Base-by-base conservation (phyloP, 1,284 basidiomycete genomes). In the Cerrena zonata region DNA sequence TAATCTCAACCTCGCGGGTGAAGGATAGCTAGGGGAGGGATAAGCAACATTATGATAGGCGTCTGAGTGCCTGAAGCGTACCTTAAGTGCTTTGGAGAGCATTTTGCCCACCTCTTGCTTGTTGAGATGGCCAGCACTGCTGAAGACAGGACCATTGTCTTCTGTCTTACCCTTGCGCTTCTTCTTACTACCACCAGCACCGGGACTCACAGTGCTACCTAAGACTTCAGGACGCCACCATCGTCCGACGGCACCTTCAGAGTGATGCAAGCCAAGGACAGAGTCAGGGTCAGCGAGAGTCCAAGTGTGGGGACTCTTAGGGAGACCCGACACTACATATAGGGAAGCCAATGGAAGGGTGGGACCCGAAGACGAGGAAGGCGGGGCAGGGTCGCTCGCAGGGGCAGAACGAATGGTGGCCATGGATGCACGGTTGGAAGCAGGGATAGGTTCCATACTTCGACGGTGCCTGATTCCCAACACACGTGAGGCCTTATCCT, bases 191-290 rank as follows among this genome's bases (percentile, higher is more conserved):
- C 73, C 74, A 57, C 77, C 80, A n/a, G 82, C 86, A 41, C 91
- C 91, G 5, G 88, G 88, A 58, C 86, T 89, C 56, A 94, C 84
- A 43, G 89, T 92, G 64, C 84, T 91, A 2, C 90, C 92, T 11
- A 92, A 82, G 42, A 97, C 89, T 68, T 97, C 94, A 41, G 94
- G 91, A 48, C 94, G 76, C 93, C 93, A 97, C 81, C 90, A 96
- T 44, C 92, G 79, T 53, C 82, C 86, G 41, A 97, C 89, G 37
- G 93, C 93, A 58, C 90, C 87, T 46, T 94, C 90, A 30, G 81
- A 77, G 59, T 94, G 91, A 63, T 91, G 83, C 37, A 94, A 76
- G 50, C 92, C 90, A 51, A 85, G 69, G 47, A 91, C 85, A 4
- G 90, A 81, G 66, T 95, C 93, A 3, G 87, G 84, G 67, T 97